Evolutionary conservation across 2,329 filamentous ascomycete genomes (phyloP), one percentile per base, ranked within the genome.

Genomic region (Fusarium chaquense): DNA sequence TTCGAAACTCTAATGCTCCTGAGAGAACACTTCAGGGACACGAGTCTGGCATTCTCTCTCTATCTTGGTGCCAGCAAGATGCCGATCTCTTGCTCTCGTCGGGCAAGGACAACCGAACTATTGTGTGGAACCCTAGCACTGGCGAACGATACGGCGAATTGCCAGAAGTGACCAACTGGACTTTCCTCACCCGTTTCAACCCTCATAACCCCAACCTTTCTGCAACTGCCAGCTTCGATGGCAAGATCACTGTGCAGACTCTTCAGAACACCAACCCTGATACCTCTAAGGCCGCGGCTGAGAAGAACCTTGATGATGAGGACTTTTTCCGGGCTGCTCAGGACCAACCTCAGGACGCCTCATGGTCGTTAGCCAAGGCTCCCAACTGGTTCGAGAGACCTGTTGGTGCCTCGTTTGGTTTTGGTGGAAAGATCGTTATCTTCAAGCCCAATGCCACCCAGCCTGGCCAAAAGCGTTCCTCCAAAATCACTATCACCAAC

Each of bases 111-210:
- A 98, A 98, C 78, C 89, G 93, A 74, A 98, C 94, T 3, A 87
- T 99, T 65, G 90, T 96, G 65, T 99, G 97, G 96, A 98, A 98
- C 80, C 93, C 96, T 2, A 92, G 96, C 76, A 97, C 92, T 4
- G 95, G 95, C 55, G 89, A 96, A 77, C 86, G 88, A 15, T 91
- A 94, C 69, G 96, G 97, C 70, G 95, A 98, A 81, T 95, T 98
- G 77, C 94, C 95, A 6, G 93, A 98, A 75, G 94, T 97, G 56
- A 98, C 95, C n/a, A 99, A 98, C 81, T 99, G 96, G 95, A 97
- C 94, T 8, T 99, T 99, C 84, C 90, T 95, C 78, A 97, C 96
- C 7, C 89, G 91, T 67, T 98, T 97, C 87, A 94, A 97, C 79
- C 96, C 96, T 32, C 90, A 93, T 73, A 97, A 99, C 79, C 95